phyloP scores from a whole-genome alignment of 2,329 filamentous ascomycete genomes.

The Neocucurbitaria cava region DNA sequence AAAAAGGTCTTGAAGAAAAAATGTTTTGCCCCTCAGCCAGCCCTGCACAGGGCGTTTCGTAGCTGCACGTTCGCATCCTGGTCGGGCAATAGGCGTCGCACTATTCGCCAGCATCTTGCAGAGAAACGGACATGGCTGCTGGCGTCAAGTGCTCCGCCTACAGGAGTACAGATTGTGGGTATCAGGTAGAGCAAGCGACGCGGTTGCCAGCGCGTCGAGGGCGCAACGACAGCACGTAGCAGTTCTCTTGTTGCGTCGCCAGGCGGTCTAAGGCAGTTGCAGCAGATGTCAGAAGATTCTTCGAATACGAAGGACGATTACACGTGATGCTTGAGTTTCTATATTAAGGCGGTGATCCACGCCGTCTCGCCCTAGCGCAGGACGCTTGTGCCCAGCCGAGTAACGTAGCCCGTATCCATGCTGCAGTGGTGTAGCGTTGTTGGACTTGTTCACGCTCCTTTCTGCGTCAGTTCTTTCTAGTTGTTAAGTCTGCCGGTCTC shows the following conservation, averaged over 20 bases:
- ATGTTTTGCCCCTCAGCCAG: background rate
- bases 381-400: background rate
- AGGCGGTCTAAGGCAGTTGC: background rate
- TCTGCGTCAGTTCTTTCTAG: background rate
- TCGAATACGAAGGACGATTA: background rate
- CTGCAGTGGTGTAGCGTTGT: background rate
- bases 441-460: background rate
- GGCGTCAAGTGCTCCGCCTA: slow-evolving; percentile 9
- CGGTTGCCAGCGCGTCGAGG: slow-evolving; percentile 1
- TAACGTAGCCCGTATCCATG: background rate
- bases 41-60: background rate
- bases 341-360: background rate
- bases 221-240: slow-evolving; percentile 1
- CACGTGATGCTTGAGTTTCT: background rate
- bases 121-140: background rate
- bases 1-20: background rate
- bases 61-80: background rate
- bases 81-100: background rate
- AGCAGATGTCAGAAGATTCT: background rate
- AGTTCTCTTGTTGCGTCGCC: background rate
- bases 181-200: slow-evolving; percentile 4
- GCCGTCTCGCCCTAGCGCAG: background rate
- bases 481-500: slow-evolving; percentile 4
- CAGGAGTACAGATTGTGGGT: slow-evolving; percentile 2
- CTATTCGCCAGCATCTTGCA: background rate